Evolutionary conservation across 345 rosid genomes (phyloP).

Genomic region (Eucalyptus camaldulensis): DNA sequence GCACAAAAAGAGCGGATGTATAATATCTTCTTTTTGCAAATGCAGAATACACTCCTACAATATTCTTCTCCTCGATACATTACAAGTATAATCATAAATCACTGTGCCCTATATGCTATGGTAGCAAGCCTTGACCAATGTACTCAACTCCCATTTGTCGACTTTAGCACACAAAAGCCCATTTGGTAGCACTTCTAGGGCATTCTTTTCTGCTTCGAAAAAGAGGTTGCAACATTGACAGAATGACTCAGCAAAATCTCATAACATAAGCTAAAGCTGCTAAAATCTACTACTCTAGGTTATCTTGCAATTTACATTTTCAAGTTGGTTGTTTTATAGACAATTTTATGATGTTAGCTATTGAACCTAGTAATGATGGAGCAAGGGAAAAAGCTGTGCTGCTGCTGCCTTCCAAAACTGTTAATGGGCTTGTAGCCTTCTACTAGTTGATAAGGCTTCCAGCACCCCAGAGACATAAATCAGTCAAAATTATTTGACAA

Average conservation of each 20-base stretch:
- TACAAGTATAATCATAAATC: not conserved
- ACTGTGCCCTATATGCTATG: not conserved
- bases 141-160: too few species aligned
- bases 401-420: rapidly evolving
- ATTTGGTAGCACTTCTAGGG: rapidly evolving
- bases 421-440: not conserved
- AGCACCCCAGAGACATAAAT: not conserved
- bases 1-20: not conserved
- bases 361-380: too few species aligned
- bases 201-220: too few species aligned
- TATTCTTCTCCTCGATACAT: rapidly evolving
- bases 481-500: not conserved
- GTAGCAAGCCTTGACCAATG: too few species aligned
- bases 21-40: not conserved
- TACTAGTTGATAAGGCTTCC: not conserved
- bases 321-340: rapidly evolving
- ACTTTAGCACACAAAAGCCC: too few species aligned
- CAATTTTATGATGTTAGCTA: too few species aligned
- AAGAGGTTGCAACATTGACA: too few species aligned
- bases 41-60: not conserved
- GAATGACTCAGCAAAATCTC: too few species aligned
- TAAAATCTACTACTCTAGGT: too few species aligned
- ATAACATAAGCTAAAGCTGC: too few species aligned
- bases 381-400: too few species aligned
- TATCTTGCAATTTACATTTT: too few species aligned